Base-by-base conservation (phyloP, 805 yeast genomes). In the Metschnikowia shivogae region DNA sequence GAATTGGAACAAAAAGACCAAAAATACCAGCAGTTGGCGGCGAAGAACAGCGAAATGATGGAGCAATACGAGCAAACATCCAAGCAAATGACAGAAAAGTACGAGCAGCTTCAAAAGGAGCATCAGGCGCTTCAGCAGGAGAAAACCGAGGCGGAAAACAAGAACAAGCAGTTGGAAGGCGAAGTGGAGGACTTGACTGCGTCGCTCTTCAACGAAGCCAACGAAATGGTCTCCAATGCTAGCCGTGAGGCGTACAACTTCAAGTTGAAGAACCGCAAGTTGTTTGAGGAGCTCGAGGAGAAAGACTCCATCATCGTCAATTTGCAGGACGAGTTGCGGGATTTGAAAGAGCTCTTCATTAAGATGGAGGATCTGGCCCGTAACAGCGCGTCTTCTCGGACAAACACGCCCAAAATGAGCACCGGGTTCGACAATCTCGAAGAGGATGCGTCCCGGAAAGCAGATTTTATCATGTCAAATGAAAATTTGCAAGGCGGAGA, bases 131-230 rank as follows among this genome's bases (percentile, higher is more conserved):
- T 59, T 4, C 68, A 64, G 56, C 49, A 49, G 34, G 50, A 50
- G 45, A 77, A 77, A 48, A 63, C 61, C 8, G 68, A 61, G 6
- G 84, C 88, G 0, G 84, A 82, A 52, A 67, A 65, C 9, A 86
- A 84, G 53, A 82, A 78, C 13, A 70, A 76, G 37, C 73, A 76
- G 46, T 64, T 88, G 41, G 78, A 83, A 49, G 78, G 74, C 28
- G 96, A 88, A 59, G 85, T 88, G 31, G 93, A 86, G 58, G 95
- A 87, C 33, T 65, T 88, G 38, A 79, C 89, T 1, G 87, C 83
- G 1, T 80, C 89, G 1, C 65, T 88, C 28, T 88, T 88, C 59
- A 84, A 80, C 50, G 93, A 89, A 59, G 96, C 96, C 11, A 88
- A 88, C 59, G 74, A 76, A 40, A 86, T 87, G 87, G 96, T 88